Evolutionary conservation across 139 green algal species (phyloP).

Genomic region (Asterochloris sp.): DNA sequence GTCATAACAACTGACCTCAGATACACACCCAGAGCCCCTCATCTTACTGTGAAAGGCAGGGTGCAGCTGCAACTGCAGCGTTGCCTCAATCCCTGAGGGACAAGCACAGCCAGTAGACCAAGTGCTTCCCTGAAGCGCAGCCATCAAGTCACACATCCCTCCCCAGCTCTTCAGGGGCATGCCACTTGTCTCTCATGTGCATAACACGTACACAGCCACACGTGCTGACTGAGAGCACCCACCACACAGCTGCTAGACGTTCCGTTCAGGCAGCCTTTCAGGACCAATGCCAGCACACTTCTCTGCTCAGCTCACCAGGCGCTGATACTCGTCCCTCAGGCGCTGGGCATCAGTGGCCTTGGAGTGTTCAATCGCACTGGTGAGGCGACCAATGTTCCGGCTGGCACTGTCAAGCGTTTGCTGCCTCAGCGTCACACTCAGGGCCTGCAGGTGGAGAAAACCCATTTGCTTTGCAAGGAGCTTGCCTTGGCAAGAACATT

Average conservation of each 20-base stretch:
- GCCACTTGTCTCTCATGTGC: no score
- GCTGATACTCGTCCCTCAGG: slow-evolving; percentile 82
- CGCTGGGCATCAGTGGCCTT: slow-evolving; percentile 70
- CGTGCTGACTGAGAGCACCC: background rate
- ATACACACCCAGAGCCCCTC: no score
- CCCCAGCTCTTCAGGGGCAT: no score
- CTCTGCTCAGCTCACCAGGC: slow-evolving; percentile 54
- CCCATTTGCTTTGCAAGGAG: no score
- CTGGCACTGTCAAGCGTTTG: slow-evolving; percentile 84
- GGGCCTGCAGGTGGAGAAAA: slow-evolving; percentile 16
- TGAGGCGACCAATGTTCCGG: slow-evolving; percentile 76
- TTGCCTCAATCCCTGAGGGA: no score
- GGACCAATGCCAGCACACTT: background rate
- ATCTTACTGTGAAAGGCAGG: no score
- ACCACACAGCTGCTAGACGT: background rate
- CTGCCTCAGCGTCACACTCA: slow-evolving; percentile 76
- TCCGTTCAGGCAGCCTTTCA: background rate
- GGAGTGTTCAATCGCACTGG: slow-evolving; percentile 48
- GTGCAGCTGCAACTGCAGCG: no score
- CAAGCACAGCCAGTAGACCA: no score
- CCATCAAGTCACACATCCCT: no score
- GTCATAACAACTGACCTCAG: no score
- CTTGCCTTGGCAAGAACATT: background rate
- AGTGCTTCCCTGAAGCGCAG: no score
- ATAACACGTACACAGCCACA: no score